phyloP scores from a whole-genome alignment of 2,329 filamentous ascomycete species.

The Diplodia seriata region DNA sequence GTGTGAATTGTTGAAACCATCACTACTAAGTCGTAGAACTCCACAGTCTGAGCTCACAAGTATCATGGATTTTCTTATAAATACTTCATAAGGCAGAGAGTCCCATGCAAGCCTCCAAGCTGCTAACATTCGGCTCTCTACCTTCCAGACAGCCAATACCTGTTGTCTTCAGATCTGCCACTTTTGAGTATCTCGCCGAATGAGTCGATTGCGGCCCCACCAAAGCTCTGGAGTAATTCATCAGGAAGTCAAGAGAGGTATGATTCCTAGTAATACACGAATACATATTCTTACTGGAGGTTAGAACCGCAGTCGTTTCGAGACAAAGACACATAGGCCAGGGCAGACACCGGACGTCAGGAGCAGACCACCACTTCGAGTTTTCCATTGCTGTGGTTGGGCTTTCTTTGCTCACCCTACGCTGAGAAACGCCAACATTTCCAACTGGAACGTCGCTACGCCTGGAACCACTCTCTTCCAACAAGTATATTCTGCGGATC shows the following conservation, averaged over 20 bases:
- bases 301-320: not conserved
- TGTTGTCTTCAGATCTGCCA: not conserved
- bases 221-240: not conserved
- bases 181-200: not conserved
- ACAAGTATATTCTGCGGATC: not conserved
- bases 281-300: not conserved
- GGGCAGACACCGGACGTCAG: not conserved
- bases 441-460: not conserved
- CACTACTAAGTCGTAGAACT: not conserved
- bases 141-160: not conserved
- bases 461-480: not conserved
- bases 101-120: not conserved
- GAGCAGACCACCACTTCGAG: not conserved
- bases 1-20: not conserved
- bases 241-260: not conserved
- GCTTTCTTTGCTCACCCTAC: not conserved
- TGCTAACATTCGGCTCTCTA: not conserved
- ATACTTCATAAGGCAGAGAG: not conserved
- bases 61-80: not conserved
- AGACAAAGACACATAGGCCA: not conserved
- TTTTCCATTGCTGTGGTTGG: not conserved
- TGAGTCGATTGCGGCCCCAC: not conserved
- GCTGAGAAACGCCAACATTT: not conserved
- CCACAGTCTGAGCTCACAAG: not conserved
- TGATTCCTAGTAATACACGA: not conserved